A percentile compares a stretch with the other conserved stretches of the same genome.
Evolutionary conservation across 768 basidiomycete species (phyloP).

Genomic region (Suillus hirtellus): DNA sequence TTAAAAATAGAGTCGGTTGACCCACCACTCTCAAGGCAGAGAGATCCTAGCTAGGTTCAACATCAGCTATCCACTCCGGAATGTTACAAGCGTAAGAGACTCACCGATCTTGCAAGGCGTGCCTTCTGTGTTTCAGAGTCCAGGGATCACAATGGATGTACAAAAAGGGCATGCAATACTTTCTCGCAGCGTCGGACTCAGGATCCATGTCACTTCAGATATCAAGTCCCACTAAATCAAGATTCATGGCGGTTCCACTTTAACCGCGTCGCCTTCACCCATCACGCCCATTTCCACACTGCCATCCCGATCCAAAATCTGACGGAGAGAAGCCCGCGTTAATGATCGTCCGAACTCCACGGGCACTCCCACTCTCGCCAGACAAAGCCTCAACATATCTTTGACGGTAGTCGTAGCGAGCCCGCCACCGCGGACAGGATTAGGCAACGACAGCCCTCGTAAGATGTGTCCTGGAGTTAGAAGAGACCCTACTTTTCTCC

Average conservation of each 20-base stretch:
- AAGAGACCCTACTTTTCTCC: conserved; percentile 27
- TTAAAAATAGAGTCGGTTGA: not conserved
- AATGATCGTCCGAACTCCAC: conserved; percentile 22
- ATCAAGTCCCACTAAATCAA: conserved; percentile 1
- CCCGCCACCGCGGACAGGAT: conserved; percentile 6
- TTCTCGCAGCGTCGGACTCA: not conserved
- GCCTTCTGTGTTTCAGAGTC: not conserved
- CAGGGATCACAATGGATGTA: not conserved
- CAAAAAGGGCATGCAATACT: not conserved
- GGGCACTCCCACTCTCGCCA: conserved; percentile 33
- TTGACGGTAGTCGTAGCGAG: conserved; percentile 13
- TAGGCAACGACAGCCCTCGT: conserved; percentile 33
- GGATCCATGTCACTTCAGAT: not conserved
- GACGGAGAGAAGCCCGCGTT: conserved; percentile 1
- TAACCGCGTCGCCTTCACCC: not conserved
- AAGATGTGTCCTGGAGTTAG: conserved; percentile 42
- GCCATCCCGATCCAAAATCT: not conserved
- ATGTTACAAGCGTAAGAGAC: not conserved
- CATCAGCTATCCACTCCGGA: not conserved
- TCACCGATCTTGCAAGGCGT: not conserved
- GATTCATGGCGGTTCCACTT: not conserved
- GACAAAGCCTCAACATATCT: conserved; percentile 27
- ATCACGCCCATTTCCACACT: not conserved
- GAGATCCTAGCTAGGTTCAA: not conserved
- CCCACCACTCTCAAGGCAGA: not conserved